Evolutionary conservation across 1,284 basidiomycete species (phyloP).

Genomic region (Tilletia caries): DNA sequence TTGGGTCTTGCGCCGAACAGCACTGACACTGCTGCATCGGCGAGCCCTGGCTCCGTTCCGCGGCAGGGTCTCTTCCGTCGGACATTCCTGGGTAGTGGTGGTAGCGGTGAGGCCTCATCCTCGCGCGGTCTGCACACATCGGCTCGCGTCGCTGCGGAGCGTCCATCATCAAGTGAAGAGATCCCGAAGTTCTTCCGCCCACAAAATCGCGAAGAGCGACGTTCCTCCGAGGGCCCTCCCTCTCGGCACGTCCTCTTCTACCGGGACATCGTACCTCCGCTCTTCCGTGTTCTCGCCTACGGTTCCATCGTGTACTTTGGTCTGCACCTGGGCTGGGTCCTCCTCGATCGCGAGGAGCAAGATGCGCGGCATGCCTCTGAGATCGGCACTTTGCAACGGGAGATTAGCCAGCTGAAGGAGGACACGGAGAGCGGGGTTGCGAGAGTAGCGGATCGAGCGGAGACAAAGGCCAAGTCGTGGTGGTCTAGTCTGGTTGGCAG

Average conservation of each 20-base stretch:
- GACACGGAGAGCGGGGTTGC: neutral
- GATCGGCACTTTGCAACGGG: slow-evolving; percentile 22
- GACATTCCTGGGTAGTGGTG: too few relatives aligned
- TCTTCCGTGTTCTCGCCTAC: slow-evolving; percentile 47
- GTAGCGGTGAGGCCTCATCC: neutral
- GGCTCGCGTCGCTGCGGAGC: neutral
- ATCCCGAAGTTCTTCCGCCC: neutral
- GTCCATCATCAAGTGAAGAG: neutral
- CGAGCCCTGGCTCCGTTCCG: neutral
- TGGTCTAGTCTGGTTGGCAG: neutral
- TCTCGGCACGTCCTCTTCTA: slow-evolving; percentile 41
- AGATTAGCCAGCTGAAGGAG: slow-evolving; percentile 22
- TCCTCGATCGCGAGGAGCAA: slow-evolving; percentile 40
- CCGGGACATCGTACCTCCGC: slow-evolving; percentile 40
- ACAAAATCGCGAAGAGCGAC: neutral
- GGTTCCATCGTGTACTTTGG: slow-evolving; percentile 47
- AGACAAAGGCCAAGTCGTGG: neutral
- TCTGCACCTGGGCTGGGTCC: slow-evolving; percentile 44
- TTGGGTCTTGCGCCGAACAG: slow-evolving; percentile 25
- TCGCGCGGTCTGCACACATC: slow-evolving; percentile 2
- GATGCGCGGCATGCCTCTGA: slow-evolving; percentile 25
- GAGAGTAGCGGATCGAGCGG: neutral
- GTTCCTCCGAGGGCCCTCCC: neutral
- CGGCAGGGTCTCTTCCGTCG: neutral
- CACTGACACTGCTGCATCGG: neutral